These are phyloP conservation scores for Taphrina pruni DNA, from an alignment of 1,139 yeast species.

Conservation along the genomic window DNA sequence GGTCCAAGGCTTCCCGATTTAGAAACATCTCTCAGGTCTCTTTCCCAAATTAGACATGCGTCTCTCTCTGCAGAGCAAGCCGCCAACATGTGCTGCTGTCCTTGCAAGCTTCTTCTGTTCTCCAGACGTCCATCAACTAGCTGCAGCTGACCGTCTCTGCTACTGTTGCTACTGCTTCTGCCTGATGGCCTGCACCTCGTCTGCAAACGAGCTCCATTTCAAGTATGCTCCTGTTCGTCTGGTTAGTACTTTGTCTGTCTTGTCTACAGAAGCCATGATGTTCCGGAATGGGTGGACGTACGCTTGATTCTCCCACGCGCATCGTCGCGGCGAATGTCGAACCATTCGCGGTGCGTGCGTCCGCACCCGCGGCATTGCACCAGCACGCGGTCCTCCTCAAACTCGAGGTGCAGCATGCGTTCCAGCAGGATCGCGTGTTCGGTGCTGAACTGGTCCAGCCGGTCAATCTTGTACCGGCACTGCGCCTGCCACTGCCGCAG, in stretches of 20 bases:
- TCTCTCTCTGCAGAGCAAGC: no score
- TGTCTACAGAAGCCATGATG: neutral
- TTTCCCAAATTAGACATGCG: no score
- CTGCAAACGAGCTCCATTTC: constrained; percentile 21
- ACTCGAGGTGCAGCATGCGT: constrained; percentile 29
- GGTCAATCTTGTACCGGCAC: constrained; percentile 34
- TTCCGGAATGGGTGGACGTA: neutral
- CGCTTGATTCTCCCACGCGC: constrained; percentile 27
- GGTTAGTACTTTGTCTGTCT: neutral
- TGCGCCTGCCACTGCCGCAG: constrained; percentile 32
- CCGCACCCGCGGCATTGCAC: constrained; percentile 23
- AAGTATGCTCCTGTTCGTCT: neutral
- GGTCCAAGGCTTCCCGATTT: no score
- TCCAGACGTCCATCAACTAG: no score
- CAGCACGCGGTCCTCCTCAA: constrained; percentile 30
- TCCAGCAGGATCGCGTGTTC: constrained; percentile 23
- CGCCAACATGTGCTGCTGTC: no score
- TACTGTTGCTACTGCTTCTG: neutral
- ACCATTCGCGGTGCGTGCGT: constrained; percentile 35
- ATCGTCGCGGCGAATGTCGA: constrained; percentile 24
- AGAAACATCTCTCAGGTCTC: no score
- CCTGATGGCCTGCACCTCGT: constrained; percentile 11
- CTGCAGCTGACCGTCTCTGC: no score
- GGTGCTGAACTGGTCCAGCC: constrained; percentile 24
- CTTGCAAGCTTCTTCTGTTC: no score